These are phyloP conservation scores for Blastobotrys attinorum DNA, from an alignment of 805 yeast genomes.

Conservation along the genomic window DNA sequence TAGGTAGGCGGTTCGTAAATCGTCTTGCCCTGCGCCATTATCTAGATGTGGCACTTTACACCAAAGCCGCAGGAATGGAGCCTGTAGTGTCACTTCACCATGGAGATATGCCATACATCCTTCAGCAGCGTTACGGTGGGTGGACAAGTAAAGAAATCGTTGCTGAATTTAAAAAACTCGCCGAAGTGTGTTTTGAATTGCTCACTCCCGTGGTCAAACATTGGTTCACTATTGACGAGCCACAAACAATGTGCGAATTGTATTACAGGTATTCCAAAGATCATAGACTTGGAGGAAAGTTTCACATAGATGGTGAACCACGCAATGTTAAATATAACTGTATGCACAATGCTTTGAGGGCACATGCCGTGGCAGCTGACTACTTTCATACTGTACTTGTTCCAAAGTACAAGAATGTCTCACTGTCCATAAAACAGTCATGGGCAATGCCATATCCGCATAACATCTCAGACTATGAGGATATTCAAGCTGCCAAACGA, in stretches of 20 bases:
- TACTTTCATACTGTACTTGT: constrained; percentile 21
- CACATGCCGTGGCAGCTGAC: constrained; percentile 26
- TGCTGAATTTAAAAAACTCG: constrained; percentile 29
- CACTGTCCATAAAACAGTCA: constrained; percentile 25
- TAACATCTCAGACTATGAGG: constrained; percentile 21
- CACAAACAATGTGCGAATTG: constrained; percentile 17
- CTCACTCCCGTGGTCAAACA: constrained; percentile 28
- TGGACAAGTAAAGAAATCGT: constrained; percentile 25
- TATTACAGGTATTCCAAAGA: neutral
- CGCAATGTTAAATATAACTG: constrained; percentile 15
- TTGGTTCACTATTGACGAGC: constrained; percentile 32
- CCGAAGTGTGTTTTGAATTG: constrained; percentile 27
- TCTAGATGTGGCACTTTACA: constrained; percentile 25
- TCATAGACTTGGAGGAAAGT: constrained; percentile 15
- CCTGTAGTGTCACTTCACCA: constrained; percentile 32
- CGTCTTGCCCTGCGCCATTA: constrained; percentile 28
- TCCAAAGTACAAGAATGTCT: constrained; percentile 21
- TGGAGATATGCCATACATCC: constrained; percentile 30
- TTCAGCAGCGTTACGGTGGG: constrained; percentile 24
- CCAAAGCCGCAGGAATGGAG: constrained; percentile 19
- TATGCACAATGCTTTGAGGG: constrained; percentile 20
- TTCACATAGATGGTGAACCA: constrained; percentile 12
- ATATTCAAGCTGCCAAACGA: constrained; percentile 25
- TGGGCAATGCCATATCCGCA: constrained; percentile 23
- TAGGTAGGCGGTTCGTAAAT: constrained; percentile 19